Conservation (phyloP, 257 asterid genomes). For the Solanum tacnaense region DNA sequence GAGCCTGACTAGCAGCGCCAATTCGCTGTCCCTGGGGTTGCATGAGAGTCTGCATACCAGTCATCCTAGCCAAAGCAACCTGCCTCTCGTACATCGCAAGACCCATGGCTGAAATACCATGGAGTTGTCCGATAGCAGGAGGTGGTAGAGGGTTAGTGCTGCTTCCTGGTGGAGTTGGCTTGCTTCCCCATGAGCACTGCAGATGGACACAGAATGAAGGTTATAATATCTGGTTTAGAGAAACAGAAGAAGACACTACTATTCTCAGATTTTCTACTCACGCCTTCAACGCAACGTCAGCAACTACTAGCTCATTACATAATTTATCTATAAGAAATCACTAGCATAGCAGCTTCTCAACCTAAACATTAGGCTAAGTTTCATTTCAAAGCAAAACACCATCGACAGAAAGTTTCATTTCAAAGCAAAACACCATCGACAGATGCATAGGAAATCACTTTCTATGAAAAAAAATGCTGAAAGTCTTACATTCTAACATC, state of each 20-base stretch:
- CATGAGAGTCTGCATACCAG: conserved; percentile 51
- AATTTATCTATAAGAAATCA: background rate
- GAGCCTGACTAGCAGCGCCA: conserved; percentile 36
- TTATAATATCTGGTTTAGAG: background rate
- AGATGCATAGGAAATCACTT: no score
- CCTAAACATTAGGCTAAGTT: no score
- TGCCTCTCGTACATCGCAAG: conserved; percentile 56
- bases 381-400: no score
- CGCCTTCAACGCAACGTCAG: background rate
- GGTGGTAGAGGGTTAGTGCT: conserved; percentile 70
- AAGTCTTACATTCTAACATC: no score
- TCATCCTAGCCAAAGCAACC: conserved; percentile 47
- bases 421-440: no score
- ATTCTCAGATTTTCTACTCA: no score
- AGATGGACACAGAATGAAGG: background rate
- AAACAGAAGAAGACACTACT: background rate
- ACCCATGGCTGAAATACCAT: conserved; percentile 46
- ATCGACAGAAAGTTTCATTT: no score
- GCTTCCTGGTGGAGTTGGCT: conserved; percentile 78
- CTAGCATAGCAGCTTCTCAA: background rate
- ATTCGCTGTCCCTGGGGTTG: conserved; percentile 56
- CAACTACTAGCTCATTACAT: background rate
- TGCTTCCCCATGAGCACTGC: conserved; percentile 89
- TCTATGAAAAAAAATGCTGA: no score
- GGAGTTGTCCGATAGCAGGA: conserved; percentile 43